These are phyloP conservation scores for Eimeria zaria DNA, from an alignment of 169 alveolate species.

Conservation along the genomic window DNA sequence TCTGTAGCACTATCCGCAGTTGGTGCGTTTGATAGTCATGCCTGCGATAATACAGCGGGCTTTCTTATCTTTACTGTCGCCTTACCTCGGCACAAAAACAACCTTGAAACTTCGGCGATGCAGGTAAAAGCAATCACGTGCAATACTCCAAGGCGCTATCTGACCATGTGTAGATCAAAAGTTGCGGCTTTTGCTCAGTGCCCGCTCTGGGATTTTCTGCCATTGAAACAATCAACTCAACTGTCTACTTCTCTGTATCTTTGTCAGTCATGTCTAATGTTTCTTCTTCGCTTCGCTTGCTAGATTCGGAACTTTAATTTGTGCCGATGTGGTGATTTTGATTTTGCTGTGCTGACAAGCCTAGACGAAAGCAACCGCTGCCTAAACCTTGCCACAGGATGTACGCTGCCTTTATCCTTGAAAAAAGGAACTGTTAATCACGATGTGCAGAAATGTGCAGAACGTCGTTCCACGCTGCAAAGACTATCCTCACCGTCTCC, in stretches of 20 bases:
- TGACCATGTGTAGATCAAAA: neutral
- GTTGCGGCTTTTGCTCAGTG: neutral
- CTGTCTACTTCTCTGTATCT: neutral
- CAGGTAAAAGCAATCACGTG: neutral
- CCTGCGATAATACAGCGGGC: neutral
- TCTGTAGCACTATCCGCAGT: neutral
- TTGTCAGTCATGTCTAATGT: neutral
- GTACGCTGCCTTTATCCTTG: neutral
- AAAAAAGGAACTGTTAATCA: neutral
- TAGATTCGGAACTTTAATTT: neutral
- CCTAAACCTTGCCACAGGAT: neutral
- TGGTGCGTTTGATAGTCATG: neutral
- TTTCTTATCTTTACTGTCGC: neutral
- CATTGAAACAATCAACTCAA: neutral
- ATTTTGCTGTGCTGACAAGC: neutral
- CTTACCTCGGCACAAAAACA: neutral
- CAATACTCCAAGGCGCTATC: neutral
- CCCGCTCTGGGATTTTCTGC: neutral
- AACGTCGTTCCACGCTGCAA: neutral
- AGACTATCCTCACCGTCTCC: neutral
- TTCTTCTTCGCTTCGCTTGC: neutral
- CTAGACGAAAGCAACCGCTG: neutral
- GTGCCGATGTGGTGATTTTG: neutral
- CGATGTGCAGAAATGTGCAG: too few relatives aligned
- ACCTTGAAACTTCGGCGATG: neutral